These are phyloP conservation scores for Eucommia ulmoides DNA, from an alignment of 257 asterid species.

Conservation along the genomic window DNA sequence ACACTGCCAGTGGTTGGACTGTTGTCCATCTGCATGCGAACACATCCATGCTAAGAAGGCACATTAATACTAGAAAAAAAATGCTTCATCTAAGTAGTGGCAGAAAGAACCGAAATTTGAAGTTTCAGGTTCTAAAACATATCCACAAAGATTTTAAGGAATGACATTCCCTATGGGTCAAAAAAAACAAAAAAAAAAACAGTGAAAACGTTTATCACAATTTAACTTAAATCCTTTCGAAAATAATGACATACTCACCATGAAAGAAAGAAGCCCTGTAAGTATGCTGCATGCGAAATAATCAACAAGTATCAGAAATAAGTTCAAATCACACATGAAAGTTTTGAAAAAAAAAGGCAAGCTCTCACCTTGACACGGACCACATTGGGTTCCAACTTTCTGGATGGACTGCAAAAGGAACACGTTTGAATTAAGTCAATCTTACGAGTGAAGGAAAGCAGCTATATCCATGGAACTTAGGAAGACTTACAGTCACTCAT, in stretches of 20 bases:
- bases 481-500: conserved; percentile 72
- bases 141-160: too few species aligned
- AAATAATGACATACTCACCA: conserved; percentile 52
- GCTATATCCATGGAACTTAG: neutral
- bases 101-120: too few species aligned
- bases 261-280: conserved; percentile 93
- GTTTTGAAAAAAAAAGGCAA: too few species aligned
- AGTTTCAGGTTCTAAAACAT: too few species aligned
- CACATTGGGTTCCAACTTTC: conserved; percentile 54
- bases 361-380: conserved; percentile 35
- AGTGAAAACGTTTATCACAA: too few species aligned
- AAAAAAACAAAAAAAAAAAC: too few species aligned
- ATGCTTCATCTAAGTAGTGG: too few species aligned
- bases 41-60: too few species aligned
- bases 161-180: too few species aligned
- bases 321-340: too few species aligned
- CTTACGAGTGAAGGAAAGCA: neutral
- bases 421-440: neutral
- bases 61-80: too few species aligned
- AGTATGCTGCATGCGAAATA: conserved; percentile 62
- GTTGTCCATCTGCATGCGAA: conserved; percentile 70
- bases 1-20: conserved; percentile 98
- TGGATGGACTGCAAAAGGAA: conserved; percentile 29
- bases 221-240: too few species aligned
- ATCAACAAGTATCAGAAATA: conserved; percentile 12